Evolutionary conservation across 345 rosid species (phyloP), one percentile per base, ranked within the genome.

Genomic region (Bretschneidera sinensis): DNA sequence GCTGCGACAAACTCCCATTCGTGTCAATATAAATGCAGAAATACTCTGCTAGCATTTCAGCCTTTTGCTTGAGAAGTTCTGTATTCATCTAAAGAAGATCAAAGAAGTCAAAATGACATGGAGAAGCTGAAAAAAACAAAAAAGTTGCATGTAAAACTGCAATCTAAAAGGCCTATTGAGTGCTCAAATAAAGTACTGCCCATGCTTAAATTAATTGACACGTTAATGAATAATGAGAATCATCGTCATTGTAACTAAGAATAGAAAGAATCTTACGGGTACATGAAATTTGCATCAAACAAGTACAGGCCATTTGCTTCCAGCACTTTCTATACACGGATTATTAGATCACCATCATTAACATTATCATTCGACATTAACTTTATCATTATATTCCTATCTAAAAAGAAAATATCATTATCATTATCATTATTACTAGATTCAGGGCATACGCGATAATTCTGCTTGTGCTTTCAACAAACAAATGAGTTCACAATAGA

Each of bases 11-110:
- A 57, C 81, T 79, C 61, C 92, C 92, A 57, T 79, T 69, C 24
- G 81, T 43, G 65, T 87, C 90, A 23, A 92, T 75, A 71, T 72
- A 74, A 68, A 92, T 71, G 61, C 90, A 43, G 70, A 92, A 92
- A 68, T 87, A 92, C 72, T 92, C 98, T 60, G 83, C 90, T 43
- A 92, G 82, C 94, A 92, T 63, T 61, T 89, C 96, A 18, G 75
- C 64, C 68, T 85, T 84, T 57, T 84, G 80, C 80, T 74, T 89
- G 56, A 92, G 97, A 71, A 92, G 79, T 57, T 83, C 79, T 51
- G 88, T 81, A 54, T 85, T 92, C 91, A 92, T 79, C 97, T 89
- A 79, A 60, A 62, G 43, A 68, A 55, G 52, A 62, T 59, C 28
- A 64, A 54, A 13, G 21, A 9, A 57, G 14, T 25, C 39, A 28